These are phyloP conservation scores for Jaapia argillacea DNA, from an alignment of 768 basidiomycete genomes.

Conservation along the genomic window DNA sequence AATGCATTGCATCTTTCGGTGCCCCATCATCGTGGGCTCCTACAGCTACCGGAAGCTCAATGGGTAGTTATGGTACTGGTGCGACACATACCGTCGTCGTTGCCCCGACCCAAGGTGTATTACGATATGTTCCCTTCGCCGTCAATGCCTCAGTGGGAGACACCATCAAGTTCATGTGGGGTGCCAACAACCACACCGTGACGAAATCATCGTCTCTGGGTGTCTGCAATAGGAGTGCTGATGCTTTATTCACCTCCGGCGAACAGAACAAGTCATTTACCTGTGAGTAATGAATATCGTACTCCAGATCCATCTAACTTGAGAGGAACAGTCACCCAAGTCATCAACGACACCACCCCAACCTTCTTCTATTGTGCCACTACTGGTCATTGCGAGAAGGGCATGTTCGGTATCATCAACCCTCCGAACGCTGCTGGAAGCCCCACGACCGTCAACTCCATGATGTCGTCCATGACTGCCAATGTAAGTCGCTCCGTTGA, in stretches of 20 bases:
- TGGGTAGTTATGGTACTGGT: slow-evolving; percentile 34
- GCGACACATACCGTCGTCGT: slow-evolving; percentile 70
- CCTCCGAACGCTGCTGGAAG: not conserved
- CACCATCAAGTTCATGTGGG: slow-evolving; percentile 70
- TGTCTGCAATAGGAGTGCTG: slow-evolving; percentile 65
- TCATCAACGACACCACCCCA: slow-evolving; percentile 66
- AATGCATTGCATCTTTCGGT: slow-evolving; percentile 60
- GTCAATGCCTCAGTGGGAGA: slow-evolving; percentile 71
- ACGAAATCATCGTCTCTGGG: slow-evolving; percentile 62
- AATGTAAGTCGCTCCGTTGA: slow-evolving; percentile 25
- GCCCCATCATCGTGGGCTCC: slow-evolving; percentile 20
- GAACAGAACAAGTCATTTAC: slow-evolving; percentile 50
- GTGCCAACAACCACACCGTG: slow-evolving; percentile 73
- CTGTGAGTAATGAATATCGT: too few relatives aligned
- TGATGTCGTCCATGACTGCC: slow-evolving; percentile 18
- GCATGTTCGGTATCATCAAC: slow-evolving; percentile 72
- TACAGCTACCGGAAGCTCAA: slow-evolving; percentile 9
- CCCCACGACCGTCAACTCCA: not conserved
- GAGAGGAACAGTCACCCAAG: slow-evolving; percentile 63
- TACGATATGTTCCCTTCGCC: slow-evolving; percentile 68
- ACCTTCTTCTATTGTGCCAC: slow-evolving; percentile 68
- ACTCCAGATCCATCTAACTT: slow-evolving; percentile 10
- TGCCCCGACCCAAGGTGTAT: slow-evolving; percentile 65
- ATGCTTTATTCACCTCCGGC: slow-evolving; percentile 55
- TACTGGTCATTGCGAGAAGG: slow-evolving; percentile 66